Evolutionary conservation across 371 early-diverging fungal genomes (phyloP), one percentile per base, ranked within the genome.

Genomic region (Catenaria anguillulae): DNA sequence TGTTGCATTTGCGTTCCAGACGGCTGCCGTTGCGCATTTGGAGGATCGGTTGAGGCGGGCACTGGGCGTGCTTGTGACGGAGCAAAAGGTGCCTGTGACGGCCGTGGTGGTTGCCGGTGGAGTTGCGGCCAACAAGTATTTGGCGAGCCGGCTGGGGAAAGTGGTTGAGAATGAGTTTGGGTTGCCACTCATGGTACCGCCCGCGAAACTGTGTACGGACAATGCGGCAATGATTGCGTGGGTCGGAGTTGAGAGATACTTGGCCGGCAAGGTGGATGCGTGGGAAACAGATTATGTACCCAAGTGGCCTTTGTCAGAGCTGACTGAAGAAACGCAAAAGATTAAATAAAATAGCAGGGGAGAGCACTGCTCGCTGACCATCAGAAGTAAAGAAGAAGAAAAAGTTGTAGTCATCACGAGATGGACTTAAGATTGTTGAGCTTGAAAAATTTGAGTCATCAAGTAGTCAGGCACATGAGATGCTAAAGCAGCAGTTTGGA

Each of bases 161-260:
- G 34, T 80, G 29, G 81, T 80, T 0, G 29, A 33, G 62, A 65
- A 21, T 36, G 63, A 29, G 34, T 71, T 78, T 55, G 64, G 71
- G 31, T 55, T 87, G 15, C 78, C 73, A 50, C 71, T 86, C 23
- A 75, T 82, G 42, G 85, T 84, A 50, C 90, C 90, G 35, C 86
- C 87, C 23, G 84, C 86, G 3, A 72, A 79, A 29, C 68, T 87
- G 43, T 90, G 90, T 68, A 84, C 90, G 0, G 90, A 90, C 70
- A 90, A 90, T 66, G 89, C 86, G n/a, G 88, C 84, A 31, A 90
- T 90, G 90, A 83, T 90, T 67, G 90, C 89, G 12, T 90, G 90
- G 90, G 77, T 88, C 6, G 90, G 84, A 1, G n/a, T 82, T 4
- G 86, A 86, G 62, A 68, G 84, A 40, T 77, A 76, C 55, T 76